A percentile compares a stretch with the other conserved stretches of the same genome.
These are phyloP conservation scores for Cryptosporidium xiaoi DNA, from an alignment of 169 alveolate species.

Conservation along the genomic window DNA sequence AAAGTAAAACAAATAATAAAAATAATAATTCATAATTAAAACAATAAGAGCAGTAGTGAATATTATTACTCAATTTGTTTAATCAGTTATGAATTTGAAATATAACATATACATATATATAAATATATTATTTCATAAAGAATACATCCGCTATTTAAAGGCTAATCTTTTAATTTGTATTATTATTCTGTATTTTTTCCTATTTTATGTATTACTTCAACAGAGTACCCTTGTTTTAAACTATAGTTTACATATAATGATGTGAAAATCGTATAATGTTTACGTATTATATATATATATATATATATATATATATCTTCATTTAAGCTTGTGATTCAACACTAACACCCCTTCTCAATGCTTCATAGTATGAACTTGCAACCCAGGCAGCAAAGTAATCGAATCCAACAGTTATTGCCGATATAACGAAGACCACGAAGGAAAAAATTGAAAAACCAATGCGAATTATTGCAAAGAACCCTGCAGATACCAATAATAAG, in stretches of 20 bases:
- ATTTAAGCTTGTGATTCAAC: conserved; percentile 71
- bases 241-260: too few species aligned
- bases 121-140: too few species aligned
- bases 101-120: too few species aligned
- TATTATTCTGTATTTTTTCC: too few species aligned
- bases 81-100: not conserved
- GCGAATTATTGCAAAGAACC: conserved; percentile 51
- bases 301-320: not conserved
- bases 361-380: conserved; percentile 75
- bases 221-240: too few species aligned
- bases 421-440: conserved; percentile 48
- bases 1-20: conserved; percentile 1
- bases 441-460: conserved; percentile 70
- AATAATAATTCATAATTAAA: not conserved
- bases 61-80: not conserved
- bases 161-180: too few species aligned
- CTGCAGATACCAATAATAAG: conserved; percentile 54
- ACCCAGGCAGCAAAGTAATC: conserved; percentile 74
- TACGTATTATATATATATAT: conserved; percentile 14
- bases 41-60: not conserved
- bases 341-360: conserved; percentile 73
- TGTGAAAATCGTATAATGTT: too few species aligned
- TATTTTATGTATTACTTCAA: too few species aligned
- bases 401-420: conserved; percentile 54
- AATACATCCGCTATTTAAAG: too few species aligned